Conservation (phyloP, 441 rosid genomes). For the Syzygium malaccense region DNA sequence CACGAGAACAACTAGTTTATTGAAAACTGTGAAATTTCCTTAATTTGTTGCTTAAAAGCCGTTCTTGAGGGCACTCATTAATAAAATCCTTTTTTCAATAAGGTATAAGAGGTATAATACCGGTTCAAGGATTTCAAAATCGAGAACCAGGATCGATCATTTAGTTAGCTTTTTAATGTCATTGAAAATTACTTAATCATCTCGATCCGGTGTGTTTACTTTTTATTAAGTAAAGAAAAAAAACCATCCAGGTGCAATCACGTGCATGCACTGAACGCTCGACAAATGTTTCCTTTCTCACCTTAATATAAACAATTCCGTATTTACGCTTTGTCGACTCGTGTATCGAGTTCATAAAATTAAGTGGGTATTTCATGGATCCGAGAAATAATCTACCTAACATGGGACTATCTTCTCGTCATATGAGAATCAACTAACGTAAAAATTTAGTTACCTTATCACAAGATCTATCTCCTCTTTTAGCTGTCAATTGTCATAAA, state of each 20-base stretch:
- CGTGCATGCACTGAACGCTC: not conserved
- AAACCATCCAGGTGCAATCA: not conserved
- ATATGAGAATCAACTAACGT: not conserved
- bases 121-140: not conserved
- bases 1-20: not conserved
- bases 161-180: not conserved
- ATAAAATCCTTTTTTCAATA: not conserved
- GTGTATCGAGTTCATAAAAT: not conserved
- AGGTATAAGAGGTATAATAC: not conserved
- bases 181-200: not conserved
- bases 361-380: not conserved
- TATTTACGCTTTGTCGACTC: not conserved
- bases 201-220: not conserved
- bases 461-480: not conserved
- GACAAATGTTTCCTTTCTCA: not conserved
- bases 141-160: not conserved
- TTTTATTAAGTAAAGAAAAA: not conserved
- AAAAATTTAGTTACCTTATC: not conserved
- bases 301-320: not conserved
- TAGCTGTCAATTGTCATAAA: not conserved
- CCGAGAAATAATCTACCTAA: rapidly evolving
- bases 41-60: not conserved
- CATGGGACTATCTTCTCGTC: rapidly evolving
- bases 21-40: not conserved
- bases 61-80: not conserved